Evolutionary conservation across 192 early-diverging fungal genomes (phyloP).

Genomic region (Chytriomyces sp.): DNA sequence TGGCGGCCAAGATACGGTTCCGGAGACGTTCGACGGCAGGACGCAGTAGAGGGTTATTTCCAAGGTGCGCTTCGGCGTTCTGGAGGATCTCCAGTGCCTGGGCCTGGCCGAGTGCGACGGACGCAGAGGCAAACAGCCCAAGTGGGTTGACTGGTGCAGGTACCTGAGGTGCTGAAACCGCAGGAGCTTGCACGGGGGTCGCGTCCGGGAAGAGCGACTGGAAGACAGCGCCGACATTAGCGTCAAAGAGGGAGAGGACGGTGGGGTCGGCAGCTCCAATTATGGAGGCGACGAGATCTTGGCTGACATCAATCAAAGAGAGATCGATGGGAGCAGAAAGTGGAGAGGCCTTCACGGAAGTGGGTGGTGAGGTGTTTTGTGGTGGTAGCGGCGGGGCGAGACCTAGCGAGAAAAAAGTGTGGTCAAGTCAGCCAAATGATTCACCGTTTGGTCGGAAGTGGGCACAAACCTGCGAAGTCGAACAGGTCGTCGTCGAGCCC

Average conservation of each 20-base stretch:
- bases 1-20: neutral
- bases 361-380: neutral
- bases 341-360: neutral
- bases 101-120: neutral
- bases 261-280: constrained; percentile 2
- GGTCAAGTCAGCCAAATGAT: neutral
- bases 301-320: neutral
- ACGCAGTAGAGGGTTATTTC: constrained; percentile 21
- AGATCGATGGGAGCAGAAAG: neutral
- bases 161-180: too few relatives aligned
- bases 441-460: neutral
- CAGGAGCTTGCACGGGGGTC: too few relatives aligned
- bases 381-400: too few relatives aligned
- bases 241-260: constrained; percentile 7
- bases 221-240: neutral
- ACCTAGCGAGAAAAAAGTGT: neutral
- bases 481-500: constrained; percentile 27
- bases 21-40: constrained; percentile 36
- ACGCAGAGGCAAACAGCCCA: neutral
- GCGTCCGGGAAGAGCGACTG: constrained; percentile 18
- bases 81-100: constrained; percentile 22
- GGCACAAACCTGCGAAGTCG: constrained; percentile 3
- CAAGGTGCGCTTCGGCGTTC: constrained; percentile 7
- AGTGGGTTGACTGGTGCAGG: too few relatives aligned
- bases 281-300: constrained; percentile 8